phyloP scores from a whole-genome alignment of 208 protist genomes.

The Leishmania tarentolae region DNA sequence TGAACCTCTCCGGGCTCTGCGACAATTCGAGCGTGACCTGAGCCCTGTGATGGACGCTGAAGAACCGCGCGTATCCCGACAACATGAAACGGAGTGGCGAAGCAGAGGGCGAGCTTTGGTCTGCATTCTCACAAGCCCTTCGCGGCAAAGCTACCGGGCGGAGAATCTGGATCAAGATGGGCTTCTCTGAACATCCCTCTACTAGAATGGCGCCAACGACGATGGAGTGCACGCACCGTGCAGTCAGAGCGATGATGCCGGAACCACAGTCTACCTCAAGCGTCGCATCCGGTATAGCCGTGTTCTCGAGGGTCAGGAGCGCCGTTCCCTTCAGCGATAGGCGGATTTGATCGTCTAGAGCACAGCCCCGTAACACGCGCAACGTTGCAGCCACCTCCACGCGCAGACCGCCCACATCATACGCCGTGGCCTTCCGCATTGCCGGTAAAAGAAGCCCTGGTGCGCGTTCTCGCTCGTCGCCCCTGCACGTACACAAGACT shows the following conservation, averaged over 20 bases:
- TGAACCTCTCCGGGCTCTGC: constrained; percentile 3
- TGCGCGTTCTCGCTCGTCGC: not conserved
- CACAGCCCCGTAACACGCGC: not conserved
- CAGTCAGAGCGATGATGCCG: constrained; percentile 2
- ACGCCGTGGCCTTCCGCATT: not conserved
- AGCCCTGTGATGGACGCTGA: constrained; percentile 4
- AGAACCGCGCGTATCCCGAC: constrained; percentile 9
- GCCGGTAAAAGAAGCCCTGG: not conserved
- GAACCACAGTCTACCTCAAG: constrained; percentile 14
- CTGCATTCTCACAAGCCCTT: not conserved
- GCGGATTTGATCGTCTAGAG: not conserved
- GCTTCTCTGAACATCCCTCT: constrained; percentile 13
- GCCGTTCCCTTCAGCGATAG: constrained; percentile 14
- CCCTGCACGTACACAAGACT: constrained; percentile 14
- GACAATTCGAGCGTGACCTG: constrained; percentile 30
- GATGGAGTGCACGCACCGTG: constrained; percentile 17
- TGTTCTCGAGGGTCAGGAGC: constrained; percentile 25
- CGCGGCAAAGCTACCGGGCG: not conserved
- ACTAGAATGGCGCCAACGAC: constrained; percentile 14
- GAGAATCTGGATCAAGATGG: constrained; percentile 15
- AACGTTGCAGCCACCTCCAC: constrained; percentile 16
- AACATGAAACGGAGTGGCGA: constrained; percentile 12
- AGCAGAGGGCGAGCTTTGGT: not conserved
- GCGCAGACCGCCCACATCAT: constrained; percentile 9
- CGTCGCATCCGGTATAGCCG: constrained; percentile 17